phyloP scores from a whole-genome alignment of 78 protist genomes.

The Monocercomonoides exilis region DNA sequence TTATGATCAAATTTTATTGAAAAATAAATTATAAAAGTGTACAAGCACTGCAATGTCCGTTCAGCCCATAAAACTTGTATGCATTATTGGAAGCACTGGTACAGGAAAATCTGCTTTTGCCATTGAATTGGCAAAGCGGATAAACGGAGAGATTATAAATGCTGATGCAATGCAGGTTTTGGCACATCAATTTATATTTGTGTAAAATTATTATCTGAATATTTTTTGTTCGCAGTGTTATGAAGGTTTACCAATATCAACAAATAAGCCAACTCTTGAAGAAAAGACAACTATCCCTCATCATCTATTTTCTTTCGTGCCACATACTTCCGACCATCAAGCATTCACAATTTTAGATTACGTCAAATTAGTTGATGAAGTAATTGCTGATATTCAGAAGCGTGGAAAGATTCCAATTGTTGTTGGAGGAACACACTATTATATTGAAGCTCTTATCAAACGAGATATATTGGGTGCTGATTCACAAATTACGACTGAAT shows the following conservation, averaged over 20 bases:
- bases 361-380: not conserved
- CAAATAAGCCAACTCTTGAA: not conserved
- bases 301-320: not conserved
- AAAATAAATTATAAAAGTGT: no score
- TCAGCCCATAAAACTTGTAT: no score
- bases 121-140: not conserved
- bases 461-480: not conserved
- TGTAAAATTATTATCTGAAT: not conserved
- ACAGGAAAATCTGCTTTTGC: not conserved
- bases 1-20: no score
- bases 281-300: not conserved
- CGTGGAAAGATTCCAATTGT: not conserved
- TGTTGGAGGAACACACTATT: not conserved
- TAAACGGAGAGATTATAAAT: not conserved
- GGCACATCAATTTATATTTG: no score
- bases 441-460: not conserved
- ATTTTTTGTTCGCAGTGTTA: not conserved
- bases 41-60: no score
- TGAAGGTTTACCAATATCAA: not conserved
- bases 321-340: not conserved
- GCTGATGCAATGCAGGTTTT: not conserved
- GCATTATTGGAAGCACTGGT: not conserved
- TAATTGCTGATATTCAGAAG: not conserved
- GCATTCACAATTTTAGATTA: not conserved
- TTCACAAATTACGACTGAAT: not conserved